These are phyloP conservation scores for Pyricularia sp. DNA, from an alignment of 2,329 filamentous ascomycete genomes.

Conservation along the genomic window DNA sequence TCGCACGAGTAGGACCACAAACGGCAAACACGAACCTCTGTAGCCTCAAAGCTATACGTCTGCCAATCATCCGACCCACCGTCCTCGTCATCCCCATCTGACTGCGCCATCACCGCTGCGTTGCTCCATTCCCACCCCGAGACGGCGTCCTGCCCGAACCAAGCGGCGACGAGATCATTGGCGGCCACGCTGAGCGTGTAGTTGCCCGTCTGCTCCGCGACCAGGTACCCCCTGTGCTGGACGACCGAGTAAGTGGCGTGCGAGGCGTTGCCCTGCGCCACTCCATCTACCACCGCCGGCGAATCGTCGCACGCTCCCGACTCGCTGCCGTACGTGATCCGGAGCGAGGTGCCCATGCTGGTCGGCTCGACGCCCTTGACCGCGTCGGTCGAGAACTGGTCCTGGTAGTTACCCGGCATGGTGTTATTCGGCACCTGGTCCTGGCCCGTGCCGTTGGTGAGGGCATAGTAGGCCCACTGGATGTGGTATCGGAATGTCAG, in stretches of 20 bases:
- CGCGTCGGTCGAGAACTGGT: no score
- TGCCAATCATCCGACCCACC: no score
- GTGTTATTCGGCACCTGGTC: no score
- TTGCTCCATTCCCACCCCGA: background rate
- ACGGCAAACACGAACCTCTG: no score
- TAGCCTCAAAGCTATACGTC: no score
- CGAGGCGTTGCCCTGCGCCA: background rate
- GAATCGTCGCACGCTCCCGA: no score
- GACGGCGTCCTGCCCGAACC: background rate
- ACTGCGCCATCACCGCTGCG: background rate
- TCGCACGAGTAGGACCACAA: no score
- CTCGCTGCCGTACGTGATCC: background rate
- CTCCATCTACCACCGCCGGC: background rate
- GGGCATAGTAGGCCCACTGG: background rate
- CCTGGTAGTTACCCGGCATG: no score
- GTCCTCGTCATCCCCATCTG: no score
- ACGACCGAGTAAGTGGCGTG: slow-evolving; percentile 1
- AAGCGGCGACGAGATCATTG: background rate
- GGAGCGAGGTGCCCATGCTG: no score
- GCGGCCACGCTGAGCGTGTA: background rate
- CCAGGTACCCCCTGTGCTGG: background rate
- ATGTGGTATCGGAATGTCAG: background rate
- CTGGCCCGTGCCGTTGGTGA: background rate
- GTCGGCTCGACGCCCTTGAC: no score
- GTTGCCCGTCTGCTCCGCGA: background rate